phyloP scores from a whole-genome alignment of 257 asterid species.

The Buddleja alternifolia region DNA sequence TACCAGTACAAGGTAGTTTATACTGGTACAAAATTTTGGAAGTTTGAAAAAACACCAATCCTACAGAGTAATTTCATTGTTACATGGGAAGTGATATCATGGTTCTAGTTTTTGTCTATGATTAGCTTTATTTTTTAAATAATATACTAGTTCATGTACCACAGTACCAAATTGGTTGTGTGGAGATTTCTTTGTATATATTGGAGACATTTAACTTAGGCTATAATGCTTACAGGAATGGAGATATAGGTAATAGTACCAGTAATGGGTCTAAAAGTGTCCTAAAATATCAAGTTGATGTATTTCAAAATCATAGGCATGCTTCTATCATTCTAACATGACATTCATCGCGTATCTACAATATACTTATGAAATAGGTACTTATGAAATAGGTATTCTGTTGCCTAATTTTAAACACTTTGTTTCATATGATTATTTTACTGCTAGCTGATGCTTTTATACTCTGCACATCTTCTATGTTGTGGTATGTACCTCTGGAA shows the following conservation, averaged over 20 bases:
- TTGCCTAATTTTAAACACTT: neutral
- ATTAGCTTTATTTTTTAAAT: no score
- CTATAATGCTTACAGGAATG: neutral
- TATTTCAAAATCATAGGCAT: neutral
- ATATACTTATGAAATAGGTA: no score
- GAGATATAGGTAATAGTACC: neutral
- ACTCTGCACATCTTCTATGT: neutral
- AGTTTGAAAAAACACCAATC: no score
- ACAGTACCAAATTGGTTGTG: no score
- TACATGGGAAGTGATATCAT: no score
- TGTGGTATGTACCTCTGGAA: constrained; percentile 6
- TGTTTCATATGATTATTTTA: constrained; percentile 8
- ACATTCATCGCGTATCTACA: no score
- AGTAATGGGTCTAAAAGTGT: constrained; percentile 1
- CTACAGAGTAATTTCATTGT: no score
- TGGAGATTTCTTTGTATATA: neutral
- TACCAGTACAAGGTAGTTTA: no score
- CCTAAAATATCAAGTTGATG: neutral
- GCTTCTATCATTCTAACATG: constrained; percentile 7
- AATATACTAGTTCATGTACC: no score
- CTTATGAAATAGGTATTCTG: neutral
- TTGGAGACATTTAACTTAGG: neutral
- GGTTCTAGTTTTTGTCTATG: no score
- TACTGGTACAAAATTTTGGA: no score
- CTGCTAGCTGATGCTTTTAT: constrained; percentile 21